A percentile compares a stretch with the other conserved stretches of the same genome.
Conservation (phyloP, 176 grass and related monocot genomes). For the Phyllostachys edulis region DNA sequence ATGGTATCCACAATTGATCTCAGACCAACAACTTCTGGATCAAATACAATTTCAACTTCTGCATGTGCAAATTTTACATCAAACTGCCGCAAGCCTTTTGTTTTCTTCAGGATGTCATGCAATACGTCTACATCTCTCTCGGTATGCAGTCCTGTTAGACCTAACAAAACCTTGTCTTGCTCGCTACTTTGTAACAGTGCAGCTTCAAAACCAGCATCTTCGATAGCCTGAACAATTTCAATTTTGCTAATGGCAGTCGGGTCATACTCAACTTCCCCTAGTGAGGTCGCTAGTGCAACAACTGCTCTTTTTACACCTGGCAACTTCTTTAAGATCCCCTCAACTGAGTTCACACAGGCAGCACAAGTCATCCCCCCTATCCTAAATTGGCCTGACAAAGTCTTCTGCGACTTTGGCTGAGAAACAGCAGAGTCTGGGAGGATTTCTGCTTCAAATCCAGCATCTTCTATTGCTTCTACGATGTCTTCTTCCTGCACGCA, state of each 20-base stretch:
- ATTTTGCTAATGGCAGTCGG: slow-evolving; percentile 64
- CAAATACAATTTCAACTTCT: slow-evolving; percentile 78
- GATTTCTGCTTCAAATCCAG: slow-evolving; percentile 88
- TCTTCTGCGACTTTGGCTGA: slow-evolving; percentile 58
- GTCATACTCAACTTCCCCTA: slow-evolving; percentile 82
- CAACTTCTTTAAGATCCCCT: slow-evolving; percentile 77
- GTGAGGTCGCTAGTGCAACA: slow-evolving; percentile 79
- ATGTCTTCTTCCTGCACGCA: slow-evolving; percentile 82
- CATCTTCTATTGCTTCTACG: slow-evolving; percentile 82
- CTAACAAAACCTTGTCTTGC: slow-evolving; percentile 69
- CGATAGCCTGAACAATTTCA: slow-evolving; percentile 78
- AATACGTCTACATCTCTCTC: slow-evolving; percentile 58
- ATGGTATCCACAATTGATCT: slow-evolving; percentile 78
- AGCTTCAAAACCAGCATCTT: slow-evolving; percentile 95
- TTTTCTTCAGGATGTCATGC: slow-evolving; percentile 54
- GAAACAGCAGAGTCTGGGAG: slow-evolving; percentile 65
- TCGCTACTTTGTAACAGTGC: slow-evolving; percentile 75
- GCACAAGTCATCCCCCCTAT: slow-evolving; percentile 95
- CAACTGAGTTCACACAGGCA: slow-evolving; percentile 89
- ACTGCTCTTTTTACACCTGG: slow-evolving; percentile 82
- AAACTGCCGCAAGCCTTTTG: slow-evolving; percentile 64
- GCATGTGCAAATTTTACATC: slow-evolving; percentile 53
- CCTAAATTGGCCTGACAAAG: slow-evolving; percentile 79
- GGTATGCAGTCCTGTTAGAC: slow-evolving; percentile 46
- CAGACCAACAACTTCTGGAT: slow-evolving; percentile 76